phyloP scores from a whole-genome alignment of 2,329 filamentous ascomycete genomes.

The Intubia oerlemansii region DNA sequence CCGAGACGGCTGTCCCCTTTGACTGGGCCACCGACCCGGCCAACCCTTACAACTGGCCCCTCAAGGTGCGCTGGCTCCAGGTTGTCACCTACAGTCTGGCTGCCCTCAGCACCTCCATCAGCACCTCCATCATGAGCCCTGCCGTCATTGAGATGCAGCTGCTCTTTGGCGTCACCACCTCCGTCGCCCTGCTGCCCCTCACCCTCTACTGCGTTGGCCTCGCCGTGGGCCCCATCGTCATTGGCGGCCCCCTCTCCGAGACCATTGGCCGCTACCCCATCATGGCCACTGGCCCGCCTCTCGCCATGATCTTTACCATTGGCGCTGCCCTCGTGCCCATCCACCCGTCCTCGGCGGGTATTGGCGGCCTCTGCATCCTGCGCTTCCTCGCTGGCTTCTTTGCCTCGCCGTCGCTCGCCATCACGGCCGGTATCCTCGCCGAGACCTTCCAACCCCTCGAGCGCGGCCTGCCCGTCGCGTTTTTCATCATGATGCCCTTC shows the following conservation, averaged over 20 bases:
- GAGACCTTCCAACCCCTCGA: constrained; percentile 24
- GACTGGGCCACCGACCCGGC: constrained; percentile 18
- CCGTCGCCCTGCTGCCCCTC: constrained; percentile 34
- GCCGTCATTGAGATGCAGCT: constrained; percentile 22
- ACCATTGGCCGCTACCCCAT: constrained; percentile 30
- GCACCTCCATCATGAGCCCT: constrained; percentile 30
- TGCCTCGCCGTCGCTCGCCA: constrained; percentile 24
- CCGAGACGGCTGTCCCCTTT: not conserved
- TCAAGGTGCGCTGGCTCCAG: constrained; percentile 18
- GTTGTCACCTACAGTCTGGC: constrained; percentile 17
- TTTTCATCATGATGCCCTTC: constrained; percentile 29
- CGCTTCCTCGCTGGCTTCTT: constrained; percentile 35
- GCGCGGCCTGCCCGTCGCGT: constrained; percentile 19
- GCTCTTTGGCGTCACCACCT: constrained; percentile 31
- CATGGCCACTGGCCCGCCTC: constrained; percentile 22
- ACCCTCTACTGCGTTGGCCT: constrained; percentile 39
- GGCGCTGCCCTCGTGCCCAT: constrained; percentile 30
- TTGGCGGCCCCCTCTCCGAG: constrained; percentile 38
- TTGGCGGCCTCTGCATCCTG: constrained; percentile 28
- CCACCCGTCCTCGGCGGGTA: constrained; percentile 19
- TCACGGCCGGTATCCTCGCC: constrained; percentile 25
- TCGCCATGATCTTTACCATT: constrained; percentile 32
- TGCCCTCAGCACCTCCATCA: constrained; percentile 26
- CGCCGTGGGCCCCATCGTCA: constrained; percentile 33
- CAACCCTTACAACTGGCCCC: constrained; percentile 31